These are phyloP conservation scores for Leccinum variicolor DNA, from an alignment of 768 basidiomycete species.

Conservation along the genomic window DNA sequence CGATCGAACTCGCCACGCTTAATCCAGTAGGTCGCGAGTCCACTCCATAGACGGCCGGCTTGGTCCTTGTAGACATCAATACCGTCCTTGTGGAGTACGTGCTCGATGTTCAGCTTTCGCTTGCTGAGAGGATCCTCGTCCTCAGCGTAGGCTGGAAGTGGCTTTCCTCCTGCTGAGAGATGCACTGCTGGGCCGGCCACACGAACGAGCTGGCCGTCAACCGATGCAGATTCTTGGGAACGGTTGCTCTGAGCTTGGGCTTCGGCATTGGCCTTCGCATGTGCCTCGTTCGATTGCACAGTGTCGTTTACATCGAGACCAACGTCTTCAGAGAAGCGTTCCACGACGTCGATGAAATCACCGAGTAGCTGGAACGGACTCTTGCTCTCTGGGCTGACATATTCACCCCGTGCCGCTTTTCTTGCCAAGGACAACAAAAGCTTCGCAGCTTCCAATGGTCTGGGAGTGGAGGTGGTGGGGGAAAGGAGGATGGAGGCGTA, in stretches of 20 bases:
- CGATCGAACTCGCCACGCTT: constrained; percentile 94
- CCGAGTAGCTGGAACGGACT: constrained; percentile 92
- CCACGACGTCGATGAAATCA: constrained; percentile 90
- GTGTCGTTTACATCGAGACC: constrained; percentile 84
- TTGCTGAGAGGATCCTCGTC: constrained; percentile 78
- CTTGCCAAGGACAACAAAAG: constrained; percentile 80
- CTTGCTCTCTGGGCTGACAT: constrained; percentile 87
- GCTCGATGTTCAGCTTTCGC: constrained; percentile 80
- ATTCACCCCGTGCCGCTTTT: constrained; percentile 79
- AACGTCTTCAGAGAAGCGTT: constrained; percentile 87
- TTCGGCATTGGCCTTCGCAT: constrained; percentile 47
- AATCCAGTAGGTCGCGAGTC: constrained; percentile 97
- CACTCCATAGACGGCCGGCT: constrained; percentile 94
- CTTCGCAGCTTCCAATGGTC: constrained; percentile 93
- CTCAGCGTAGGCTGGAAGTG: constrained; percentile 58
- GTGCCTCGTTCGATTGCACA: constrained; percentile 48
- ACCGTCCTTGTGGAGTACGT: constrained; percentile 82
- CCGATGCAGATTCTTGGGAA: constrained; percentile 40
- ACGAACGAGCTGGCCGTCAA: constrained; percentile 63
- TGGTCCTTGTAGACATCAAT: constrained; percentile 92
- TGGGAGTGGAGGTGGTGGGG: constrained; percentile 54
- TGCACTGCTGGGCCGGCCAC: constrained; percentile 64
- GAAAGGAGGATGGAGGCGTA: constrained; percentile 68
- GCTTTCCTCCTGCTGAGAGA: constrained; percentile 48
- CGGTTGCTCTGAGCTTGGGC: constrained; percentile 33